These are phyloP conservation scores for Tagetes patula DNA, from an alignment of 129 eudicot species.

Conservation along the genomic window DNA sequence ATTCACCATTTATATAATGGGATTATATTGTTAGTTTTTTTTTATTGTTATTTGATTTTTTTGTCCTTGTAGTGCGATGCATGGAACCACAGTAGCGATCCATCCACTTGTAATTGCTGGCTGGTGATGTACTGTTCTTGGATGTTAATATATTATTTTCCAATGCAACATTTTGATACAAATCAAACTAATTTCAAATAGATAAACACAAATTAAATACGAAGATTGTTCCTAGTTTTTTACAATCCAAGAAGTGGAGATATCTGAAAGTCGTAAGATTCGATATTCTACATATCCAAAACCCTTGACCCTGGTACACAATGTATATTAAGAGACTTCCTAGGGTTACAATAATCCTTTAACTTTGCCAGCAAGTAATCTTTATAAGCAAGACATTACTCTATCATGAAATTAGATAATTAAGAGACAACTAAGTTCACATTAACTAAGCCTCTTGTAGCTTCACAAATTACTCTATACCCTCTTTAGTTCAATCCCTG, in stretches of 20 bases:
- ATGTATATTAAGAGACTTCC: background rate
- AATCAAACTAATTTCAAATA: background rate
- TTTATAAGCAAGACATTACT: background rate
- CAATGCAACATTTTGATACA: slow-evolving; percentile 3
- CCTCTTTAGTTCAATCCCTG: background rate
- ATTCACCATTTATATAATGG: background rate
- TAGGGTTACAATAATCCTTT: background rate
- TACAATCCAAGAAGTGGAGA: background rate
- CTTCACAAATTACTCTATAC: background rate
- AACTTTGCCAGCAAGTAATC: background rate
- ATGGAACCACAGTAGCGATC: slow-evolving; percentile 81
- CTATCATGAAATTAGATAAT: background rate
- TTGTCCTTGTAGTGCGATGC: slow-evolving; percentile 68
- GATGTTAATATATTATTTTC: slow-evolving; percentile 19
- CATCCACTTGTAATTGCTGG: slow-evolving; percentile 99
- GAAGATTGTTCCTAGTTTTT: background rate
- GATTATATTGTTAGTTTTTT: background rate
- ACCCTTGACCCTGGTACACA: background rate
- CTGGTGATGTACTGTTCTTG: slow-evolving; percentile 67
- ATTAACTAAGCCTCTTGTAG: background rate
- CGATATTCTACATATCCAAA: background rate
- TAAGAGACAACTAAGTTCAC: background rate
- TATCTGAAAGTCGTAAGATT: background rate
- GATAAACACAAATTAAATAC: background rate
- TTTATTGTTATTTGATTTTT: slow-evolving; percentile 16